Conservation (phyloP, 352 stramenopile genomes). For the Globisporangium perplexum region DNA sequence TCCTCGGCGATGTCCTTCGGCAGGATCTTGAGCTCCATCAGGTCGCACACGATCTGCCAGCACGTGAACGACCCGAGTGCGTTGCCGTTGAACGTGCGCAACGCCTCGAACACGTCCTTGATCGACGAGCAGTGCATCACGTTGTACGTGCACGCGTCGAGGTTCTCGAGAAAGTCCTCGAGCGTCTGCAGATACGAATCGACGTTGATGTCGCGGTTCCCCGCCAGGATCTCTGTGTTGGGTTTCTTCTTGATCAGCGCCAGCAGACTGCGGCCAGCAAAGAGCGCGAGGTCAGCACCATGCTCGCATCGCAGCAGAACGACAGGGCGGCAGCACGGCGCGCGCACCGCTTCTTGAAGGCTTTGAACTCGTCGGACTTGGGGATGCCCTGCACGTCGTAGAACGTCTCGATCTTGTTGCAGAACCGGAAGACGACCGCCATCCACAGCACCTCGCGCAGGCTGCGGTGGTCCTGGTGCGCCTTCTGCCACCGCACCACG, state of each 20-base stretch:
- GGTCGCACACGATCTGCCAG: slow-evolving; percentile 76
- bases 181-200: slow-evolving; percentile 55
- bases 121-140: slow-evolving; percentile 45
- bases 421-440: slow-evolving; percentile 72
- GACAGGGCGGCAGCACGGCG: too few relatives aligned
- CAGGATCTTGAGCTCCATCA: slow-evolving; percentile 75
- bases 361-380: slow-evolving; percentile 54
- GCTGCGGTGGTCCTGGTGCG: slow-evolving; percentile 60
- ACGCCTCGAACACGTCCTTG: slow-evolving; percentile 52
- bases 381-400: slow-evolving; percentile 73
- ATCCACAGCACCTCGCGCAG: slow-evolving; percentile 79
- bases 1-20: slow-evolving; percentile 41
- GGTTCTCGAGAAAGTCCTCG: slow-evolving; percentile 54
- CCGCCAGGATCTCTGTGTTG: slow-evolving; percentile 41
- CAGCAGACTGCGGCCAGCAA: slow-evolving; percentile 23
- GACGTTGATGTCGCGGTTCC: slow-evolving; percentile 54
- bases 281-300: slow-evolving; percentile 1
- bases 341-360: slow-evolving; percentile 66
- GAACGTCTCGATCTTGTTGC: slow-evolving; percentile 82
- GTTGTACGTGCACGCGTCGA: slow-evolving; percentile 53
- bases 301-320: too few relatives aligned
- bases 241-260: slow-evolving; percentile 50
- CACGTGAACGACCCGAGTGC: slow-evolving; percentile 82
- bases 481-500: slow-evolving; percentile 68
- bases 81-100: slow-evolving; percentile 64